Evolutionary conservation across 2,329 filamentous ascomycete species (phyloP).

Genomic region (Penicillium sp.): DNA sequence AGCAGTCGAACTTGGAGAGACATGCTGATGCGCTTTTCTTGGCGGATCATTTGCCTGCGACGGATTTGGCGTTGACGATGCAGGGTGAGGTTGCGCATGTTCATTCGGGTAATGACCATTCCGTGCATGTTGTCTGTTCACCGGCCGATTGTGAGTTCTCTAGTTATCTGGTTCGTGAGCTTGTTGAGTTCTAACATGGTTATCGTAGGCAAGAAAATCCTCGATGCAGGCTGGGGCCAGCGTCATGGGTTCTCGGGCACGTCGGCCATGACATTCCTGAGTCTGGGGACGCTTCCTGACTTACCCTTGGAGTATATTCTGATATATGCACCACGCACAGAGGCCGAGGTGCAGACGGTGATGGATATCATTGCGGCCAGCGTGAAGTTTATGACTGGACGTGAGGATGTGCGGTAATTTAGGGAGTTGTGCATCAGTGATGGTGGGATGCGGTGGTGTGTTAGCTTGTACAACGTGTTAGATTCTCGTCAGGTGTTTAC

Average conservation of each 20-base stretch:
- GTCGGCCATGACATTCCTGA: constrained; percentile 61
- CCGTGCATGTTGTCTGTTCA: constrained; percentile 72
- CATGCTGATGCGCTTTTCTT: constrained; percentile 29
- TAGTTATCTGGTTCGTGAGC: too few relatives aligned
- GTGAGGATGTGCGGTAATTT: constrained; percentile 17
- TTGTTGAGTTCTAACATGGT: background rate
- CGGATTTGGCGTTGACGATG: constrained; percentile 16
- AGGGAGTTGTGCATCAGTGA: background rate
- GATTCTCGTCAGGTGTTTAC: background rate
- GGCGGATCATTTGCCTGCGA: constrained; percentile 18
- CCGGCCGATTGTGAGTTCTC: constrained; percentile 61
- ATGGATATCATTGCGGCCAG: constrained; percentile 32
- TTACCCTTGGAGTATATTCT: constrained; percentile 30
- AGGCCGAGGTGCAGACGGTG: constrained; percentile 30
- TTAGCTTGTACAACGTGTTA: background rate
- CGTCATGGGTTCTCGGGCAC: constrained; percentile 51
- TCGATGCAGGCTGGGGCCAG: constrained; percentile 76
- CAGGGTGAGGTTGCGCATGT: constrained; percentile 76
- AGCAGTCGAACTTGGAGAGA: constrained; percentile 23
- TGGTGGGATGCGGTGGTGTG: background rate
- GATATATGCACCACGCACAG: constrained; percentile 34
- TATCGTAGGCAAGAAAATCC: constrained; percentile 52
- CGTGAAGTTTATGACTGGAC: constrained; percentile 30
- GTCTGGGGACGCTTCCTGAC: constrained; percentile 12
- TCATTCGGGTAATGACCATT: constrained; percentile 65